A percentile compares a stretch with the other conserved stretches of the same genome.
phyloP scores from a whole-genome alignment of 192 early-diverging fungal species.

The Backusella macrospora region DNA sequence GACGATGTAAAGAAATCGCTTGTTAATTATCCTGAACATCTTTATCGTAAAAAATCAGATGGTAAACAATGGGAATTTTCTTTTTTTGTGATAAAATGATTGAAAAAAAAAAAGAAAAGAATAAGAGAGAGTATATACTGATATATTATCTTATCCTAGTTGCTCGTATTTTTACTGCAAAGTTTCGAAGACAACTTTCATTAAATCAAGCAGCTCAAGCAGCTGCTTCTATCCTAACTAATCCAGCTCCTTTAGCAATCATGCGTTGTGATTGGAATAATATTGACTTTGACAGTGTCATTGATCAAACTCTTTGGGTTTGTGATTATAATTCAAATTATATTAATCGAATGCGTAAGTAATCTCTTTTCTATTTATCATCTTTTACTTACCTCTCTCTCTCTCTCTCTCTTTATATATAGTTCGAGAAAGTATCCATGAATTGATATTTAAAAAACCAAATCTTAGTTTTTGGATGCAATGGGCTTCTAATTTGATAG shows the following conservation, averaged over 20 bases:
- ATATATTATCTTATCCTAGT: conserved; percentile 39
- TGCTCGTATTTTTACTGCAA: conserved; percentile 48
- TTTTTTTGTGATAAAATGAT: conserved; percentile 5
- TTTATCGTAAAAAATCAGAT: conserved; percentile 35
- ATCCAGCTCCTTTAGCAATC: conserved; percentile 29
- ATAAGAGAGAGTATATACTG: neutral
- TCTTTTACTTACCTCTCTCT: neutral
- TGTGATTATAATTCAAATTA: conserved; percentile 49
- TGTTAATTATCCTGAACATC: conserved; percentile 16
- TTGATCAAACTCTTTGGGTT: conserved; percentile 52
- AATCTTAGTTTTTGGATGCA: conserved; percentile 47
- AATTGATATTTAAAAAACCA: conserved; percentile 29
- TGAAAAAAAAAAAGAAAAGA: neutral
- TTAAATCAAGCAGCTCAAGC: conserved; percentile 50
- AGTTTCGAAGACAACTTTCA: conserved; percentile 47
- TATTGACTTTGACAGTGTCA: conserved; percentile 47
- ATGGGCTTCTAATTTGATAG: conserved; percentile 43
- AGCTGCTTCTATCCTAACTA: conserved; percentile 40
- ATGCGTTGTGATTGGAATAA: conserved; percentile 48
- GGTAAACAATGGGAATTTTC: conserved; percentile 10
- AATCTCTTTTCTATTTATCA: neutral
- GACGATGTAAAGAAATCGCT: conserved; percentile 7
- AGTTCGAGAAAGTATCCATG: conserved; percentile 42
- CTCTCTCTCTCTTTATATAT: no score
- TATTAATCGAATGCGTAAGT: conserved; percentile 43